A percentile compares a stretch with the other conserved stretches of the same genome.
Conservation (phyloP, 805 yeast genomes). For the Candida sanyiensis region DNA sequence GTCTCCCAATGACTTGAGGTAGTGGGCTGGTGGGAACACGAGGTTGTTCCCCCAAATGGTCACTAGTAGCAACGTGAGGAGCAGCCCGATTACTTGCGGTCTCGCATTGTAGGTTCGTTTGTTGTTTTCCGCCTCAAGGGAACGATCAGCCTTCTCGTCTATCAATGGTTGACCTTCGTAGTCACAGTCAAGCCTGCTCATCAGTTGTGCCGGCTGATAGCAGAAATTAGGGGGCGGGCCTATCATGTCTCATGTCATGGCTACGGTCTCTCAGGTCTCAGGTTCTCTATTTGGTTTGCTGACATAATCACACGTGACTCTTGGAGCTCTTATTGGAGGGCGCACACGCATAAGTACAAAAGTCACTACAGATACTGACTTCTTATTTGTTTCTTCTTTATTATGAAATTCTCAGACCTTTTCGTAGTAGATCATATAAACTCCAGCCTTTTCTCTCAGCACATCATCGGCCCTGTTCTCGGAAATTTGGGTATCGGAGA, state of each 20-base stretch:
- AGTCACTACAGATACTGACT: too few species aligned
- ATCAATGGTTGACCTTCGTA: neutral
- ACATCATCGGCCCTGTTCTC: constrained; percentile 59
- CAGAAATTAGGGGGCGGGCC: too few species aligned
- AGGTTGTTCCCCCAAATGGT: neutral
- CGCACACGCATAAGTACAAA: too few species aligned
- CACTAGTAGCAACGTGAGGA: neutral
- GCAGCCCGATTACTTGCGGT: neutral
- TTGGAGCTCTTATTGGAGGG: too few species aligned
- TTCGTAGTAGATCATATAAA: constrained; percentile 82
- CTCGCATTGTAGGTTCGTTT: neutral
- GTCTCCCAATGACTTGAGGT: neutral
- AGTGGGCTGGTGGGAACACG: too few species aligned
- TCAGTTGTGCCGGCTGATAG: neutral
- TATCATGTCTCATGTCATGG: too few species aligned
- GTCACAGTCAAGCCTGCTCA: neutral
- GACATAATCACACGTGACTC: too few species aligned
- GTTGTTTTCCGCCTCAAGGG: neutral
- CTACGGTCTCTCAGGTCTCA: too few species aligned
- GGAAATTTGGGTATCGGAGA: constrained; percentile 67
- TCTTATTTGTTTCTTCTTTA: too few species aligned
- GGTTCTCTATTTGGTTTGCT: too few species aligned
- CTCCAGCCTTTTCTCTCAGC: constrained; percentile 65
- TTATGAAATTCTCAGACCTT: constrained; percentile 20
- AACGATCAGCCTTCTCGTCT: neutral